Percentiles rank a stretch among this genome's conserved stretches.
These are phyloP conservation scores for Nasturtium officinale DNA, from an alignment of 345 rosid genomes.

Conservation along the genomic window DNA sequence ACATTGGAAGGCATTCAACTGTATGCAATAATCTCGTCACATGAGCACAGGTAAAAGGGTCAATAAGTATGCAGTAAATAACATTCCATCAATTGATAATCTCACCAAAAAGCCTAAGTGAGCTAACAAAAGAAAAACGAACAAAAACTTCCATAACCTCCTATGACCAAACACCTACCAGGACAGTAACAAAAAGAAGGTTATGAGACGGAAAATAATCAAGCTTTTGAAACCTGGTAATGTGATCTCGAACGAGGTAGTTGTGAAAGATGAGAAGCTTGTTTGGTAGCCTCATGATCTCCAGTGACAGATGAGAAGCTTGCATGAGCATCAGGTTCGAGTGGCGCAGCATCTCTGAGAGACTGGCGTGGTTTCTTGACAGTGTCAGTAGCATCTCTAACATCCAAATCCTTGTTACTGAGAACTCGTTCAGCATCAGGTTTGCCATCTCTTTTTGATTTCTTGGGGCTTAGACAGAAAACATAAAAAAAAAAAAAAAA, in stretches of 20 bases:
- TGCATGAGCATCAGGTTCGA: slow-evolving; percentile 51
- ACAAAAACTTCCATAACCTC: not conserved
- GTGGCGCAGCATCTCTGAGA: slow-evolving; percentile 62
- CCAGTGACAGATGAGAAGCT: slow-evolving; percentile 50
- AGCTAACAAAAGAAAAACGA: not conserved
- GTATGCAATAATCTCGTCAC: slow-evolving; percentile 6
- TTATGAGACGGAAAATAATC: not conserved
- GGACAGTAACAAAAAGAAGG: not conserved
- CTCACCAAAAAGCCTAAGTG: not conserved
- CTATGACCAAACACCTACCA: slow-evolving; percentile 9
- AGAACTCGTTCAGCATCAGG: slow-evolving; percentile 53
- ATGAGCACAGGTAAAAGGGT: not conserved
- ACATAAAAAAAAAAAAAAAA: too few species aligned
- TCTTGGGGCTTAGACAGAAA: slow-evolving; percentile 64
- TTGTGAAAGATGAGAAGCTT: slow-evolving; percentile 49
- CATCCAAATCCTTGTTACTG: slow-evolving; percentile 44
- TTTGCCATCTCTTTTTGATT: slow-evolving; percentile 74
- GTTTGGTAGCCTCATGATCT: slow-evolving; percentile 45
- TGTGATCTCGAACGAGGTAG: slow-evolving; percentile 58
- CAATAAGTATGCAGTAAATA: not conserved
- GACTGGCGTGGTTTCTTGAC: slow-evolving; percentile 51
- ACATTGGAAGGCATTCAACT: slow-evolving; percentile 50
- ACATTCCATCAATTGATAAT: not conserved
- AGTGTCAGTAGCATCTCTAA: slow-evolving; percentile 43
- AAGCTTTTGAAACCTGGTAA: slow-evolving; percentile 61